Base-by-base conservation (phyloP, 768 basidiomycete genomes). In the Amylocystis lapponica region DNA sequence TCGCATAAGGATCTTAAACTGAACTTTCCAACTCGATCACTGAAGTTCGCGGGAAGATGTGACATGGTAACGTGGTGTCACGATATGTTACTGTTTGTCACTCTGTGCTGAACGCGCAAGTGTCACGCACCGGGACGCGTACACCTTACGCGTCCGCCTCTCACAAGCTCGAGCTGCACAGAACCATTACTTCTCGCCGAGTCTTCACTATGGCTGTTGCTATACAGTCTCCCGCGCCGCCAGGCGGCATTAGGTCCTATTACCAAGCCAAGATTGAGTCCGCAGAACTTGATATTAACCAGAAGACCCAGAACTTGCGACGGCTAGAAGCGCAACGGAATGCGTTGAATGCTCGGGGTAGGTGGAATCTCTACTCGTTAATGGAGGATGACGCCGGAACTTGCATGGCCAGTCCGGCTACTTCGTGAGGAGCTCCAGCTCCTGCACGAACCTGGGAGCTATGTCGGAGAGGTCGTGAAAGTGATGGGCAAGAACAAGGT, bases 401-500 rank as follows among this genome's bases (percentile, higher is more conserved):
- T 33, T 34, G 12, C 23, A 2, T 48, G 21, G 22, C 2, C 36
- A 96, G 95, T 99, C 21, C 75, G 95, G 36, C 65, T 98, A 9
- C 71, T 98, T 26, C 64, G 94, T 30, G 95, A 99, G 63, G 95
- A 95, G 66, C 69, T 98, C 3, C 93, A 93, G 57, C 71, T 94
- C 11, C 70, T 96, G 6, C 92, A 93, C 51, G 95, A 98, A 58
- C 93, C 96, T 0, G 95, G 93, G 21, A 90, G 86, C 60, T 97
- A 98, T 67, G 94, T 99, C 30, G 96, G 96, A 6, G 96, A 98
- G 66, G 82, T 98, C 11, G 85, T 97, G 53, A 98, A 95, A 67
- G 86, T 96, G 5, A 99, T 98, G 96, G 92, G 94, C 43, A 97
- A 97, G 84, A 98, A 83, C 65, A 97, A 96, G 66, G 94, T 98